Conservation (phyloP, 768 basidiomycete species). For the Suillus hirtellus region DNA sequence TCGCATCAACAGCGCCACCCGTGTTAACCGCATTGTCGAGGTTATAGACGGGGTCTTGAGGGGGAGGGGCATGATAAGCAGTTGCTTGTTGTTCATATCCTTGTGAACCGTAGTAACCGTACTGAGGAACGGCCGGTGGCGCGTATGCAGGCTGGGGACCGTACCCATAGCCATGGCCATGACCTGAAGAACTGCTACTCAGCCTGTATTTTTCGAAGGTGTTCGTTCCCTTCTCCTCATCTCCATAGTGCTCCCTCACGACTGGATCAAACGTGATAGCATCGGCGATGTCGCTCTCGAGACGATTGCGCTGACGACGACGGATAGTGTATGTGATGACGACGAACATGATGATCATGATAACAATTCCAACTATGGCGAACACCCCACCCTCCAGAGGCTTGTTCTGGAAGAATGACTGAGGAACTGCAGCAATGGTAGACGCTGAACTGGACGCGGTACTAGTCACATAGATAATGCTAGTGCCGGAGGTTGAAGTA, state of each 20-base stretch:
- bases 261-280: conserved; percentile 55
- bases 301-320: conserved; percentile 42
- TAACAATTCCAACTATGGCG: conserved; percentile 48
- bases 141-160: conserved; percentile 22
- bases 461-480: conserved; percentile 33
- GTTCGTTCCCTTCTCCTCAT: conserved; percentile 26
- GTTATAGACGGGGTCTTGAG: conserved; percentile 17
- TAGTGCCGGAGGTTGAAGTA: conserved; percentile 26
- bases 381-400: conserved; percentile 63
- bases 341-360: conserved; percentile 45
- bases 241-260: conserved; percentile 24
- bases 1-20: conserved; percentile 19
- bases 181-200: conserved; percentile 28
- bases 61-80: conserved; percentile 11
- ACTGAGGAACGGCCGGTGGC: conserved; percentile 12
- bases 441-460: conserved; percentile 28
- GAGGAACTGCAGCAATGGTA: conserved; percentile 21
- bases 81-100: conserved; percentile 22
- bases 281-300: conserved; percentile 37
- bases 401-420: conserved; percentile 63
- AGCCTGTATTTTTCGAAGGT: conserved; percentile 22
- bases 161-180: conserved; percentile 24
- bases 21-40: conserved; percentile 2
- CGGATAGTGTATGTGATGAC: conserved; percentile 50
- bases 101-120: conserved; percentile 21